Base-by-base conservation (phyloP, 768 basidiomycete genomes). In the Lactarius tabidus region DNA sequence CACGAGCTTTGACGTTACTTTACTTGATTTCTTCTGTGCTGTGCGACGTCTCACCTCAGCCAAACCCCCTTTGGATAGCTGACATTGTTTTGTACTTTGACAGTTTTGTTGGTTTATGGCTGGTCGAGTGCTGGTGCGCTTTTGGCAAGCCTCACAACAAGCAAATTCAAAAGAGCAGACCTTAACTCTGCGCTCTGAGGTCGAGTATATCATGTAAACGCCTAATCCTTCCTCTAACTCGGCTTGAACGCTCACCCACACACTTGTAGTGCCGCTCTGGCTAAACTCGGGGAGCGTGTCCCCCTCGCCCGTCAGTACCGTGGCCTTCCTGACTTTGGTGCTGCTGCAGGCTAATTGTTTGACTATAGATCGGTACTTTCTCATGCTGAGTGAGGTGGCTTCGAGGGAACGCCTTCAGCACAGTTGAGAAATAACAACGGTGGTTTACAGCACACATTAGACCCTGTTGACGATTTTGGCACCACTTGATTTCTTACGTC, bases 101-200 rank as follows among this genome's bases (percentile, higher is more conserved):
- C 20, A 88, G 85, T 85, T 86, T 68, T 82, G 81, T 69, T 93
- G 88, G 88, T 90, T 88, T 71, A 77, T 81, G 57, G 82, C 81
- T 53, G 89, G 88, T 3, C 79, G 87, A 33, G 85, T 88, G 14
- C 79, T 91, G 26, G 81, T 84, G 20, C 81, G 87, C 17, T 90
- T 90, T 72, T 74, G 89, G 38, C 82, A 84, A 67, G 85, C 84
- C 36, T 85, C 88, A 4, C 77, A 84, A 36, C 82, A 88, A 39
- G 80, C 80, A 6, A 81, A 84, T 23, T 81, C 81, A 63, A 70
- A 77, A 29, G 85, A 86, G 35, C 86, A 88, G 72, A 78, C 83
- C n/a, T 70, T 80, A 2, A 85, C 82, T 15, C 72, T 91, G 9
- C 82, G 81, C 23, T 76, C 79, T 14, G 90, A 92, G 73, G 76